Base-by-base conservation (phyloP, 1,139 yeast species). In the Williopsis jadinii region DNA sequence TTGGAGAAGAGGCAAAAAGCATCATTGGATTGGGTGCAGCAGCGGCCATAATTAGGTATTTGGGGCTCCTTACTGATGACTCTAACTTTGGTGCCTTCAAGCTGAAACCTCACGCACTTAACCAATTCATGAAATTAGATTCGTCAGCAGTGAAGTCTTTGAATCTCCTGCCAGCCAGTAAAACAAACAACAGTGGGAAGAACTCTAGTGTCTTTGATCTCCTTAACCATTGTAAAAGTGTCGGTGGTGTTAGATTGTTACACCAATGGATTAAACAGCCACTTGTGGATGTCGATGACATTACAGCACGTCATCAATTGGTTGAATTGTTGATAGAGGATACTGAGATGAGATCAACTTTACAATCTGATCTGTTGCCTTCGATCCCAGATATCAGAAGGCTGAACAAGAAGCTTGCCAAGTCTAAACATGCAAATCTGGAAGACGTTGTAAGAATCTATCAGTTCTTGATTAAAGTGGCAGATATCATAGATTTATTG, bases 201-300 rank as follows among this genome's bases (percentile, higher is more conserved):
- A 70, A 75, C 34, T 71, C 84, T 41, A 84, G 95, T 6, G 65
- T 92, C 34, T 88, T 76, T 58, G 96, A 94, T 28, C 68, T 94
- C 35, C 68, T 92, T 51, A 92, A 92, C 66, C 79, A 80, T 50
- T 92, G 97, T 66, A 86, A 84, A 55, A 83, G 95, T 3, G 70
- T 80, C 1, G 86, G 94, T 15, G 98, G 98, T 4, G 71, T 92
- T 2, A 73, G 97, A 51, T 64, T 90, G 41, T 71, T 92, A 31
- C 80, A 92, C 11, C 96, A 87, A 56, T 92, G 98, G 98, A 71
- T 94, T 48, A 92, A 92, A 56, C 98, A 92, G 61, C 98, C 98
- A 0, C 70, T 92, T 39, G 80, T 95, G 43, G 77, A 76, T 50
- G 58, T 73, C 15, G 57, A 56, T 0, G 75, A 70, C 40, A 90